phyloP scores from a whole-genome alignment of 192 early-diverging fungal genomes.

The Phycomyces nitens region DNA sequence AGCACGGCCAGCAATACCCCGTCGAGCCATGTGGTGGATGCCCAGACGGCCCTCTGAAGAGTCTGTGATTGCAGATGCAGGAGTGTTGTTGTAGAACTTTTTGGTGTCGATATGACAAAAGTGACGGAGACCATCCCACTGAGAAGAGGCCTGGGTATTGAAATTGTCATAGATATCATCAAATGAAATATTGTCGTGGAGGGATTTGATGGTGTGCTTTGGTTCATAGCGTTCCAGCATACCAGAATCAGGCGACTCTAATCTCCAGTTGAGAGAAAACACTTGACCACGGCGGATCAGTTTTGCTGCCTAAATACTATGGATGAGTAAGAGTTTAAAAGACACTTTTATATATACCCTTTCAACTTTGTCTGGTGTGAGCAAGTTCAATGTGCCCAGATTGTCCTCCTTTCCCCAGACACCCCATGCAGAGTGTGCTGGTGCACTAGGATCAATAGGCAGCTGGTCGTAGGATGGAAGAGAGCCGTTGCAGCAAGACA shows the following conservation, averaged over 20 bases:
- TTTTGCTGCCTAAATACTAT: slow-evolving; percentile 21
- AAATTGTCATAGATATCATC: slow-evolving; percentile 33
- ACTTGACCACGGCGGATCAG: slow-evolving; percentile 18
- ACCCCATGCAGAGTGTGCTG: slow-evolving; percentile 28
- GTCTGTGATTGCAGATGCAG: slow-evolving; percentile 2
- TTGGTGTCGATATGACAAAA: slow-evolving; percentile 14
- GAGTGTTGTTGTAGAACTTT: slow-evolving; percentile 25
- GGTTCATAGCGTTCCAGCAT: slow-evolving; percentile 10
- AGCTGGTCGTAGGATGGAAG: slow-evolving; percentile 27
- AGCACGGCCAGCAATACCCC: slow-evolving; percentile 30
- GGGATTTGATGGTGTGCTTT: slow-evolving; percentile 3
- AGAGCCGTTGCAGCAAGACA: too few relatives aligned
- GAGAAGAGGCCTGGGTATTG: slow-evolving; percentile 33
- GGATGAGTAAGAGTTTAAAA: not conserved
- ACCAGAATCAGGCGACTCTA: slow-evolving; percentile 13
- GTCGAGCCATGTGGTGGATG: slow-evolving; percentile 33
- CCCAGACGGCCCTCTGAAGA: slow-evolving; percentile 18
- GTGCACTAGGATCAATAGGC: slow-evolving; percentile 30
- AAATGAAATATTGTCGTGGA: not conserved
- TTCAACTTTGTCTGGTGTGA: slow-evolving; percentile 15
- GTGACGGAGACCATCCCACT: slow-evolving; percentile 35
- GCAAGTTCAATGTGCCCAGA: slow-evolving; percentile 26
- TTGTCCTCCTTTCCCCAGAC: slow-evolving; percentile 33
- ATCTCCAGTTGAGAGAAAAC: slow-evolving; percentile 29
- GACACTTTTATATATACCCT: too few relatives aligned